Percentiles rank a stretch among this genome's conserved stretches.
These are phyloP conservation scores for Chionographis japonica DNA, from an alignment of 106 monocot genomes.

Conservation along the genomic window DNA sequence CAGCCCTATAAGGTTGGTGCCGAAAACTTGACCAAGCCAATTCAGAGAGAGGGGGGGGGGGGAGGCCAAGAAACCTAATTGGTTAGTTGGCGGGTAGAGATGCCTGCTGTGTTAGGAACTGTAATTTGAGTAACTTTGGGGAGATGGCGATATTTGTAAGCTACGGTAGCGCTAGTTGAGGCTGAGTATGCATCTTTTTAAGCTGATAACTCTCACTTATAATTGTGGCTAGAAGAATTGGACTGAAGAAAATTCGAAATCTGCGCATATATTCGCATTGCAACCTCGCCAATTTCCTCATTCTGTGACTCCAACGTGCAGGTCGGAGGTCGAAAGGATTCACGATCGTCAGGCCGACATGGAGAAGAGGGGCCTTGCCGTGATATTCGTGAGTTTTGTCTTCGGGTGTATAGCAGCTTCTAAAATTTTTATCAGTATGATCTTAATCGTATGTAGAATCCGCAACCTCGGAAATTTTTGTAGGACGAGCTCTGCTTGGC, in stretches of 20 bases:
- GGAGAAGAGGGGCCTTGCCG: constrained; percentile 59
- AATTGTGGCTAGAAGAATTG: background rate
- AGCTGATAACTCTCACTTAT: background rate
- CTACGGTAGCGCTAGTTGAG: too few species aligned
- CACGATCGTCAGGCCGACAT: constrained; percentile 44
- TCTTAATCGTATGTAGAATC: constrained; percentile 39
- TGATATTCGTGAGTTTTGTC: constrained; percentile 68
- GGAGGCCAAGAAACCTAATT: too few species aligned
- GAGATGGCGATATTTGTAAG: too few species aligned
- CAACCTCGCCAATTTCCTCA: background rate
- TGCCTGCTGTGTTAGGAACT: too few species aligned
- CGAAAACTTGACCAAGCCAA: too few species aligned
- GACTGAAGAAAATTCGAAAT: too few species aligned
- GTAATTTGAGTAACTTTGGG: too few species aligned
- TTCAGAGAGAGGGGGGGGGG: too few species aligned
- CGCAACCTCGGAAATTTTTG: constrained; percentile 39
- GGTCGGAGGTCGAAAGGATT: constrained; percentile 51
- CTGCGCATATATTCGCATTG: background rate
- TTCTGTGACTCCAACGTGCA: constrained; percentile 17
- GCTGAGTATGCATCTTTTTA: background rate
- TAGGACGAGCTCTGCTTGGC: constrained; percentile 54
- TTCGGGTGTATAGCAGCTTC: constrained; percentile 61
- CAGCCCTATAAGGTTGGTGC: too few species aligned
- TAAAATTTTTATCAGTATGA: constrained; percentile 38
- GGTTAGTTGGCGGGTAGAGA: too few species aligned